Evolutionary conservation across 2,329 filamentous ascomycete genomes (phyloP), one percentile per base, ranked within the genome.

Genomic region (Fusarium citri): DNA sequence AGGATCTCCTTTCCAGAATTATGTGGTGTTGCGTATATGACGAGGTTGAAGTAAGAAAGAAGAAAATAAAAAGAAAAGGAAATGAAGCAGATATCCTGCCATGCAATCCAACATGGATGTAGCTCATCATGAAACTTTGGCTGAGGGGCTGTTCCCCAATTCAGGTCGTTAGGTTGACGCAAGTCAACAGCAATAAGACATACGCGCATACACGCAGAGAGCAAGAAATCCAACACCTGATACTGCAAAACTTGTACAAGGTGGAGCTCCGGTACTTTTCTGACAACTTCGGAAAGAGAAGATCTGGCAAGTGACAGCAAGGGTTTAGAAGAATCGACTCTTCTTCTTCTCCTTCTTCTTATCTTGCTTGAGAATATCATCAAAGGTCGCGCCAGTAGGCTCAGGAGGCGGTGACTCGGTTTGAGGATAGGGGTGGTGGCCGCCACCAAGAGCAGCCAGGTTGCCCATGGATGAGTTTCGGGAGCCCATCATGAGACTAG

Each of bases 281-380:
- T 10, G 50, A 60, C 59, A 49, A 50, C 56, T 53, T 26, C 41
- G 48, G 43, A 51, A 25, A 68, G 49, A 60, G 40, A 72, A 55
- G 41, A 55, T 42, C 20, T 55, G 34, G 31, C 23, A 30, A 53
- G 18, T 23, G 37, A 30, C 40, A 20, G 30, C 9, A 45, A 46
- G 34, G 20, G n/a, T 42, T 53, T 71, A 82, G 66, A 82, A 83
- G 68, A 82, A 83, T 49, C 81, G 76, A 50, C 77, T 77, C 77
- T 81, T 83, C 74, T 81, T 83, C 78, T 82, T 81, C 34, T 74
- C 57, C 65, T 78, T 79, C 64, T 79, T 79, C 66, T 78, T 78
- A 11, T 72, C 71, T 43, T 79, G 69, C 14, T 69, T 71, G n/a
- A 86, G 75, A 37, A 86, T 86, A 50, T 86, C 84, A 66, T 86